Conservation (phyloP, 2,329 filamentous ascomycete genomes). For the Diaporthe destruens region DNA sequence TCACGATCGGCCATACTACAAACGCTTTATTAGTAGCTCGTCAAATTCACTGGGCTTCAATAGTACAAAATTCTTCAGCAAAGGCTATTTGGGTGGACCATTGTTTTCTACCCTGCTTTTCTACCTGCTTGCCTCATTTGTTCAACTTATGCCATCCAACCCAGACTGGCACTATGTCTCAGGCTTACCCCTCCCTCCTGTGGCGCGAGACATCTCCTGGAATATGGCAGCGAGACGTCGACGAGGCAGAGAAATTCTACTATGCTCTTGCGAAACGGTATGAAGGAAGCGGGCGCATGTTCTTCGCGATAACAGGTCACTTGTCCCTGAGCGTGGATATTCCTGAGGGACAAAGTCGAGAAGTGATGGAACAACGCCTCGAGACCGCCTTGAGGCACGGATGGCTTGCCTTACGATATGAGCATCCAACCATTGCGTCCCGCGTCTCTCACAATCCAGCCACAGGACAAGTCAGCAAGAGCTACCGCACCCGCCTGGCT, state of each 20-base stretch:
- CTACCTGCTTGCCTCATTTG: neutral
- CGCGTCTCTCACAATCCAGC: neutral
- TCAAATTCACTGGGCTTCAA: neutral
- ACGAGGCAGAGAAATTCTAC: neutral
- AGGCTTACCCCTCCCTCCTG: neutral
- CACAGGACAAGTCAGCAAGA: neutral
- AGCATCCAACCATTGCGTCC: neutral
- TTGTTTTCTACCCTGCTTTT: too few relatives aligned
- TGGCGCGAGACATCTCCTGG: conserved; percentile 1
- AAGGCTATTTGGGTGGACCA: neutral
- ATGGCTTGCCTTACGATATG: conserved; percentile 2
- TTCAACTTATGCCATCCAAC: neutral
- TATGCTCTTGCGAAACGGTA: neutral
- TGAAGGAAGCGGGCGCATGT: conserved; percentile 12
- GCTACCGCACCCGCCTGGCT: neutral
- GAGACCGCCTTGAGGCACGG: conserved; percentile 3
- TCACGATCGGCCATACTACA: neutral
- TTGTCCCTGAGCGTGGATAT: conserved; percentile 6
- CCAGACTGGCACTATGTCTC: neutral
- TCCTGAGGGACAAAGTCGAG: neutral
- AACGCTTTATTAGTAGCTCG: too few relatives aligned
- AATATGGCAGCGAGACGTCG: neutral
- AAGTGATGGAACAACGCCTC: neutral
- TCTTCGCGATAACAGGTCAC: conserved; percentile 1
- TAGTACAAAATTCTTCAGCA: neutral